Base-by-base conservation (phyloP, 192 early-diverging fungal species). In the Linnemannia elongata region DNA sequence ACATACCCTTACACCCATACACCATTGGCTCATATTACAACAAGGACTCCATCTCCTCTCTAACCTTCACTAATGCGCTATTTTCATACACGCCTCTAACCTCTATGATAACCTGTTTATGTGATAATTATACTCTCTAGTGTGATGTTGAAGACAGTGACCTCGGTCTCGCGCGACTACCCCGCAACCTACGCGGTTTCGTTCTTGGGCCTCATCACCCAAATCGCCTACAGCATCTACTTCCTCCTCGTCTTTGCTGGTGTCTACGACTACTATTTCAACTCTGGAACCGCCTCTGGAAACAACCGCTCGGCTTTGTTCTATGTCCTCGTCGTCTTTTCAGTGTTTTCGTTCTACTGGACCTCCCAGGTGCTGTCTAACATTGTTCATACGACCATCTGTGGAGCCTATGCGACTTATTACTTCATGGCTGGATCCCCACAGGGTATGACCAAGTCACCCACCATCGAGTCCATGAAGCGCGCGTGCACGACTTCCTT, bases 341-440 rank as follows among this genome's bases (percentile, higher is more conserved):
- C 86, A 42, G 80, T 94, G 13, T 96, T 96, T 73, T 91, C 92
- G 12, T 93, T 94, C 75, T 97, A 95, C 89, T 97, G 94, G 93
- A 94, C 94, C 9, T 92, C 93, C 1, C 95, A 96, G 81, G 96
- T 97, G 52, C 90, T 97, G 44, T 73, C 90, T 41, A 95, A 96
- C 87, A 89, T 90, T 57, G 87, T 93, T 8, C 96, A 97, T 79
- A 93, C 95, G 10, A 95, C 94, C 30, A 83, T 95, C 49, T 90
- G 95, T 30, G 97, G 97, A 41, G 88, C 96, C 5, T 97, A 93
- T 89, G 97, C 96, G 13, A 92, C 96, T 3, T 96, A 92, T 81
- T 97, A 96, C 89, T 97, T 97, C 83, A 78, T 87, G 79, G 72
- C 76, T 36, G 85, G 85, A 73, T 87, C 85, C 5, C 68, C 77